A percentile compares a stretch with the other conserved stretches of the same genome.
Evolutionary conservation across 768 basidiomycete species (phyloP).

Genomic region (Dacryopinax primogenitus): DNA sequence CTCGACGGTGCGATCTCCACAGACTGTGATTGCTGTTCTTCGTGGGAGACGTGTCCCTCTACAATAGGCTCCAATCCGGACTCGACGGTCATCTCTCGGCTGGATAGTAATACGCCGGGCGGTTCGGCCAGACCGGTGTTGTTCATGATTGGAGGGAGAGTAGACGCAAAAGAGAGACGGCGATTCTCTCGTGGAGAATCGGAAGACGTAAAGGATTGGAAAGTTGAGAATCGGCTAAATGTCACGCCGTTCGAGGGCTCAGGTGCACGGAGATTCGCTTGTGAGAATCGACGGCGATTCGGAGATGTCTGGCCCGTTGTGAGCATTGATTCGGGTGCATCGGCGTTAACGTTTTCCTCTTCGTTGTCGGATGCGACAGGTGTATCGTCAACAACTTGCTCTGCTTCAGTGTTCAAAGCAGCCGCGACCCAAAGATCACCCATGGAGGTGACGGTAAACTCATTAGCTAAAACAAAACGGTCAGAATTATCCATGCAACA

Average conservation of each 20-base stretch:
- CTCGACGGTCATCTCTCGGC: not conserved
- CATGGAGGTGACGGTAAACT: constrained; percentile 86
- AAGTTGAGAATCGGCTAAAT: not conserved
- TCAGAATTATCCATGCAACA: not conserved
- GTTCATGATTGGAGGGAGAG: constrained; percentile 11
- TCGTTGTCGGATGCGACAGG: constrained; percentile 46
- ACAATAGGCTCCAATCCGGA: constrained; percentile 9
- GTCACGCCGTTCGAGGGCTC: not conserved
- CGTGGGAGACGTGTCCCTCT: constrained; percentile 10
- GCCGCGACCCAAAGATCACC: constrained; percentile 96
- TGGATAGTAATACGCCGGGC: not conserved
- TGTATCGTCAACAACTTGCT: constrained; percentile 47
- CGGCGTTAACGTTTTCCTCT: constrained; percentile 23
- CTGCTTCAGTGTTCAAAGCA: constrained; percentile 79
- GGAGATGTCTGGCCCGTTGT: constrained; percentile 17
- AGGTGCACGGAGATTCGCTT: not conserved
- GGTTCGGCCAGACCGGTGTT: constrained; percentile 11
- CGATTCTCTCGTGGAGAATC: not conserved
- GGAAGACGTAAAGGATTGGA: too few relatives aligned
- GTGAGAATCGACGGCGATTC: constrained; percentile 19
- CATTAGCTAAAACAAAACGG: constrained; percentile 49
- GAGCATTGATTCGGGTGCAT: constrained; percentile 11
- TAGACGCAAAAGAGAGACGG: not conserved
- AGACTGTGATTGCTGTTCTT: constrained; percentile 6
- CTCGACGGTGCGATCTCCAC: not conserved